Evolutionary conservation across 75 land plant genomes (phyloP).

Genomic region (Larix kaempferi): DNA sequence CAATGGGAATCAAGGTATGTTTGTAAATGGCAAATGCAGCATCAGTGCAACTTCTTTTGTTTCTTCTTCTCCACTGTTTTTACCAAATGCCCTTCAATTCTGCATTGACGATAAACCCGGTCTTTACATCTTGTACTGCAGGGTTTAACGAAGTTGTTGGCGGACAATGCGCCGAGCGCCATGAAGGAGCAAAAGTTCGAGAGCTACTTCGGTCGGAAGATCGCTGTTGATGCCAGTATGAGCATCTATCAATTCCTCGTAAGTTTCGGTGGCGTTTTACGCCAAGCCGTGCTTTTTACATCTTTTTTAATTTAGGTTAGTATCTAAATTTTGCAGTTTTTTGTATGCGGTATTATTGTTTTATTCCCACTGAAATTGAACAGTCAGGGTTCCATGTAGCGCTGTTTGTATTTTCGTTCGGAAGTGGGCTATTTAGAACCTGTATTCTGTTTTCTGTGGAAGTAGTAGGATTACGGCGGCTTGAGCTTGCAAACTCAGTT

Average conservation of each 20-base stretch:
- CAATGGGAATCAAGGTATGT: slow-evolving; percentile 20
- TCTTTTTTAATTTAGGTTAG: neutral
- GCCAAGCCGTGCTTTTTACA: neutral
- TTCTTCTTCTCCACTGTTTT: neutral
- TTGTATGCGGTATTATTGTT: no score
- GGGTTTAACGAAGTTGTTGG: slow-evolving; percentile 94
- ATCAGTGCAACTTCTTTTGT: neutral
- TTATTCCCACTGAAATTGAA: no score
- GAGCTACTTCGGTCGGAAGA: slow-evolving; percentile 87
- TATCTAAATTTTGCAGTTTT: no score
- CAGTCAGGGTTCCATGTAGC: no score
- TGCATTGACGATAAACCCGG: neutral
- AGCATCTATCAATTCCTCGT: slow-evolving; percentile 98
- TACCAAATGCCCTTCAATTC: neutral
- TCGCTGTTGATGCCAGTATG: slow-evolving; percentile 98
- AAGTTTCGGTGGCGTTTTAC: slow-evolving; percentile 3
- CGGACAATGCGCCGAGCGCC: slow-evolving; percentile 85
- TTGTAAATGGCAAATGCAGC: neutral
- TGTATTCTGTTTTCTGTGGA: no score
- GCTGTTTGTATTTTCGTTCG: no score
- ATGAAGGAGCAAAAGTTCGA: slow-evolving; percentile 86
- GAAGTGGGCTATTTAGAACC: no score
- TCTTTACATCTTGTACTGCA: slow-evolving; percentile 12
- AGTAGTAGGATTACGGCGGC: no score
- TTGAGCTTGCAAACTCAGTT: no score